Evolutionary conservation across 345 rosid genomes (phyloP).

Genomic region (Dipteronia sinensis): DNA sequence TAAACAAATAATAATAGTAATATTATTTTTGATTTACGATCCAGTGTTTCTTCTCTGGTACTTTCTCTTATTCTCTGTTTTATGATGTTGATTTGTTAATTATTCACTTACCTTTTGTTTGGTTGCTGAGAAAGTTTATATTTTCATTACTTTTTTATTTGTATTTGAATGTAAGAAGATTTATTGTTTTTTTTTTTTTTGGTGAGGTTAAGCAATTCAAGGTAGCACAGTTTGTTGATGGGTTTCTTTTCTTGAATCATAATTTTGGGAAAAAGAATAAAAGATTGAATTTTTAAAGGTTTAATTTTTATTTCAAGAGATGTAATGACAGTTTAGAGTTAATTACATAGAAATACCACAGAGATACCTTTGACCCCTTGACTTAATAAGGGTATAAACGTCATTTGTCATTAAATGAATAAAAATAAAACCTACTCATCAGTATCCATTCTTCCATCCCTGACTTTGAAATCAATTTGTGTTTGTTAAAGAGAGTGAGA

Average conservation of each 20-base stretch:
- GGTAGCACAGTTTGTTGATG: neutral
- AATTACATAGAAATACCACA: too few relatives aligned
- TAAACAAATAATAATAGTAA: too few relatives aligned
- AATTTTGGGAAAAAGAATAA: neutral
- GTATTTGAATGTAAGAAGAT: too few relatives aligned
- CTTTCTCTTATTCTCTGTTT: neutral
- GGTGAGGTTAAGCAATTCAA: neutral
- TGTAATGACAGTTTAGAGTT: neutral
- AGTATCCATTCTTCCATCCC: too few relatives aligned
- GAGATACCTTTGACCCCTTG: too few relatives aligned
- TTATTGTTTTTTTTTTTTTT: neutral
- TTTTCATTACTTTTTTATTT: too few relatives aligned
- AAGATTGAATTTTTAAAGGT: neutral
- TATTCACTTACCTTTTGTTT: neutral
- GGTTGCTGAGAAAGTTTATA: neutral
- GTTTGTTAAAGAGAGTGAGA: too few relatives aligned
- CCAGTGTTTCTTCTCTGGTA: conserved; percentile 51
- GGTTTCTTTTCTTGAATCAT: neutral
- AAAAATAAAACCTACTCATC: too few relatives aligned
- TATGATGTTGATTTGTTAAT: neutral
- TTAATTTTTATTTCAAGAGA: neutral
- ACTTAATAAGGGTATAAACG: too few relatives aligned
- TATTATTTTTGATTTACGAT: too few relatives aligned
- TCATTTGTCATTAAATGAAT: too few relatives aligned
- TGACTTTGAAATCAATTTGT: too few relatives aligned